Conservation (phyloP, 2,329 filamentous ascomycete species). For the Pestalotiopsis fici region DNA sequence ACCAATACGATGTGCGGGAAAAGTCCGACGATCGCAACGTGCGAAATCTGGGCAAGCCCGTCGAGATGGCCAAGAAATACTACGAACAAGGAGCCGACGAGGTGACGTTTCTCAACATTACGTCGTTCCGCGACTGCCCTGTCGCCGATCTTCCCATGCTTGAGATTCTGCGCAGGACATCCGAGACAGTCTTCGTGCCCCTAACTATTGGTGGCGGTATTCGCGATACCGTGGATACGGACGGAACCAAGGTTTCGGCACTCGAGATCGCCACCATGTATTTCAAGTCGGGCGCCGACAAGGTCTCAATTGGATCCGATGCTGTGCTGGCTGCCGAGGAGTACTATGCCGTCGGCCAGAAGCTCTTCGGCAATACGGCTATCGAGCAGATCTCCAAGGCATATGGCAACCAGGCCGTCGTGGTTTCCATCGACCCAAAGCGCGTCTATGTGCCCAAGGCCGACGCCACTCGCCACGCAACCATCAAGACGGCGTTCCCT, state of each 20-base stretch:
- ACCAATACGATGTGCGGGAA: conserved; percentile 97
- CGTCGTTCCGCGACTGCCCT: conserved; percentile 93
- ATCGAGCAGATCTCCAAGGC: conserved; percentile 94
- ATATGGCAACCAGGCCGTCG: conserved; percentile 95
- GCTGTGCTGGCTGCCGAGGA: conserved; percentile 91
- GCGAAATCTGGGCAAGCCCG: conserved; percentile 93
- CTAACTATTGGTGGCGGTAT: conserved; percentile 96
- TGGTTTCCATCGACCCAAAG: conserved; percentile 92
- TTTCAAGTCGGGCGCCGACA: conserved; percentile 96
- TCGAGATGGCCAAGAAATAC: conserved; percentile 90
- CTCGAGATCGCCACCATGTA: conserved; percentile 95
- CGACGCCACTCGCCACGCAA: conserved; percentile 72
- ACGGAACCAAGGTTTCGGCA: conserved; percentile 83
- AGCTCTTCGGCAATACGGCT: conserved; percentile 77
- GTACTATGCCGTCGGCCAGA: conserved; percentile 73
- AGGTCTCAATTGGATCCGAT: conserved; percentile 95
- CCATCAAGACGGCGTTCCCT: conserved; percentile 67
- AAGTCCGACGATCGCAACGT: conserved; percentile 71
- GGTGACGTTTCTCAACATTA: conserved; percentile 97
- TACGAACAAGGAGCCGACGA: conserved; percentile 97
- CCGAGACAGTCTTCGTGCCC: conserved; percentile 91
- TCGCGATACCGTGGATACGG: conserved; percentile 85
- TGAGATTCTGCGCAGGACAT: conserved; percentile 83
- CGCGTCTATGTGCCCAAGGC: conserved; percentile 79
- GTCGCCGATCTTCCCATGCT: conserved; percentile 94